These are phyloP conservation scores for Sextonia rubra DNA, from an alignment of 164 flowering plant species.

Conservation along the genomic window DNA sequence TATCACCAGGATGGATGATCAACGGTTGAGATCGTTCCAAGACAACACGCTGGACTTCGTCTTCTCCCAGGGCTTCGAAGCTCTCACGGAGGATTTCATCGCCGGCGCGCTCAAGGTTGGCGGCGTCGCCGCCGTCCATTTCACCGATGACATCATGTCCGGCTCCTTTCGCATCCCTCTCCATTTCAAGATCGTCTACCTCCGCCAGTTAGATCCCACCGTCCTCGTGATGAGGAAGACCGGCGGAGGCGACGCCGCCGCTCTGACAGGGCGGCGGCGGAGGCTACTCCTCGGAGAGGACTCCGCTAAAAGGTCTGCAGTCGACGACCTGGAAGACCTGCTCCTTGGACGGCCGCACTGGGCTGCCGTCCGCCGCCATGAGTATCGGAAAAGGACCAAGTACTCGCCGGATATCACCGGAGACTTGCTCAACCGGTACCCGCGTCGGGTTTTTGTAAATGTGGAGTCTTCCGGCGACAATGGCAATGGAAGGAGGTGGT, in stretches of 20 bases:
- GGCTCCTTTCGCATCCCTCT: slow-evolving; percentile 22
- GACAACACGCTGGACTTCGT: slow-evolving; percentile 38
- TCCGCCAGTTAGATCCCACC: slow-evolving; percentile 38
- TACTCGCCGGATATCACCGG: slow-evolving; percentile 63
- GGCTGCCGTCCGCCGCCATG: slow-evolving; percentile 29
- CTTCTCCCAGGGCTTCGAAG: slow-evolving; percentile 16
- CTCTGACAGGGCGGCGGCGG: slow-evolving; percentile 10
- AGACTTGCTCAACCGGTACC: slow-evolving; percentile 53
- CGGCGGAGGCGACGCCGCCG: background rate
- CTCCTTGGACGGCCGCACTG: slow-evolving; percentile 70
- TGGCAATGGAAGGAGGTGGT: slow-evolving; percentile 37
- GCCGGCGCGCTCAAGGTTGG: slow-evolving; percentile 43
- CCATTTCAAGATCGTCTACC: slow-evolving; percentile 51
- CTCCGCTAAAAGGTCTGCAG: slow-evolving; percentile 42
- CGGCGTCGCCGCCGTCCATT: slow-evolving; percentile 41
- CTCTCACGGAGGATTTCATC: slow-evolving; percentile 21
- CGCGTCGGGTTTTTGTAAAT: slow-evolving; percentile 62
- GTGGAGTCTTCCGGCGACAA: slow-evolving; percentile 27
- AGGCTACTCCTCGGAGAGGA: slow-evolving; percentile 19
- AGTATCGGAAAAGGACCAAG: slow-evolving; percentile 38
- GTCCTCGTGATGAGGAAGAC: slow-evolving; percentile 49
- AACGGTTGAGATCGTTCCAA: slow-evolving; percentile 25
- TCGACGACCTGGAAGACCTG: slow-evolving; percentile 59
- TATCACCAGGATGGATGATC: slow-evolving; percentile 21
- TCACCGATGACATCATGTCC: slow-evolving; percentile 21